Percentiles rank a stretch among this genome's conserved stretches.
Evolutionary conservation across 208 protist species (phyloP).

Genomic region (Acanthamoeba culbertsoni): DNA sequence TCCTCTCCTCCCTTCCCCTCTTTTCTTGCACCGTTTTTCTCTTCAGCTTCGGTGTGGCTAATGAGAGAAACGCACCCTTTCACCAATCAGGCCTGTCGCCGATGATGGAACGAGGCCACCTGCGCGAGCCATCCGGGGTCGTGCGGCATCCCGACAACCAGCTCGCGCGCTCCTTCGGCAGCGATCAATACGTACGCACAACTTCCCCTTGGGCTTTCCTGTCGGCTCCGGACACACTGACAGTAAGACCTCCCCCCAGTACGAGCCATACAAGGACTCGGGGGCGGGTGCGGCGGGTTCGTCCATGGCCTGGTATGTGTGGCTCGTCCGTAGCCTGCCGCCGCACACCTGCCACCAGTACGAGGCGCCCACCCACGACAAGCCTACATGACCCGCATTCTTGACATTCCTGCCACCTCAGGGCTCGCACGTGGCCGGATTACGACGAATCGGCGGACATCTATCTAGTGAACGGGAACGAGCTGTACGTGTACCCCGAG

Average conservation of each 20-base stretch:
- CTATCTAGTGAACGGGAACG: slow-evolving; percentile 27
- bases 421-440: neutral
- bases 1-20: neutral
- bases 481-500: slow-evolving; percentile 42
- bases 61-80: neutral
- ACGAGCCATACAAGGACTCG: neutral
- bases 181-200: neutral
- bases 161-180: neutral
- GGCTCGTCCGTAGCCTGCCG: slow-evolving; percentile 15
- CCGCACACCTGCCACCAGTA: slow-evolving; percentile 12
- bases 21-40: neutral
- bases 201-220: neutral
- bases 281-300: neutral
- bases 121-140: neutral
- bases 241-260: neutral
- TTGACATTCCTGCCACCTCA: too few species aligned
- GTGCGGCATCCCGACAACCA: neutral
- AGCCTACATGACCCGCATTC: neutral
- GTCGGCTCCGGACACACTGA: neutral
- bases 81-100: neutral
- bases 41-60: neutral
- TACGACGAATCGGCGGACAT: slow-evolving; percentile 34
- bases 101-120: neutral
- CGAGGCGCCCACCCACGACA: neutral
- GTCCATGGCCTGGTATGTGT: slow-evolving; percentile 14